Percentiles rank a stretch among this genome's conserved stretches.
Evolutionary conservation across 257 asterid genomes (phyloP).

Genomic region (Eucommia ulmoides): DNA sequence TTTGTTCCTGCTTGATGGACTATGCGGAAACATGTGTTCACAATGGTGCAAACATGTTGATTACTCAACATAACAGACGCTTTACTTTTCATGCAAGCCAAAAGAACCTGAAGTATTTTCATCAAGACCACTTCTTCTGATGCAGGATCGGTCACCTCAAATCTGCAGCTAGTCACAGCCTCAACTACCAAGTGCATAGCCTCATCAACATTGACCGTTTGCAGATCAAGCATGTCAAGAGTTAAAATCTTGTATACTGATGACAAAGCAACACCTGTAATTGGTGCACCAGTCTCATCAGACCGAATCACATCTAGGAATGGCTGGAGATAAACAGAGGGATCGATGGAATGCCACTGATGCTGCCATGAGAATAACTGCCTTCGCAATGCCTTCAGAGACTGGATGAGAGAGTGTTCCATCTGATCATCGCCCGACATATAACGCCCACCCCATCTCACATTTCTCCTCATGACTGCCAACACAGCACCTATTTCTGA

Average conservation of each 20-base stretch:
- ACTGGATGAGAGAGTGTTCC: constrained; percentile 88
- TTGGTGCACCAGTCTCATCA: constrained; percentile 95
- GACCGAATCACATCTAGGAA: constrained; percentile 87
- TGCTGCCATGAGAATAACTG: constrained; percentile 76
- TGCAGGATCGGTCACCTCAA: constrained; percentile 93
- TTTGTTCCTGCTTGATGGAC: constrained; percentile 94
- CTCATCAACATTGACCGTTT: constrained; percentile 58
- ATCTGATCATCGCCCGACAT: constrained; percentile 92
- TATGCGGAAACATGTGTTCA: constrained; percentile 75
- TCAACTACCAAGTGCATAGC: constrained; percentile 90
- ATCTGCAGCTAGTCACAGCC: constrained; percentile 96
- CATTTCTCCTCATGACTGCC: constrained; percentile 97
- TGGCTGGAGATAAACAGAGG: constrained; percentile 85
- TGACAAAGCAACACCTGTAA: constrained; percentile 84
- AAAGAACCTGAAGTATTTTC: constrained; percentile 97
- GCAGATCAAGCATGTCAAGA: constrained; percentile 67
- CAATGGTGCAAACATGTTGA: constrained; percentile 89
- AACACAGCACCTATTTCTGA: constrained; percentile 89
- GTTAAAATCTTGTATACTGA: constrained; percentile 86
- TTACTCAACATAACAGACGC: constrained; percentile 78
- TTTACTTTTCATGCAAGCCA: constrained; percentile 87
- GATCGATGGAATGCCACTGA: constrained; percentile 73
- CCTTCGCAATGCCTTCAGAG: constrained; percentile 70
- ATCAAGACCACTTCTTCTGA: constrained; percentile 92
- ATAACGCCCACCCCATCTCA: constrained; percentile 98